Percentiles rank a stretch among this genome's conserved stretches.
These are phyloP conservation scores for Eutrema heterophyllum DNA, from an alignment of 345 rosid genomes.

Conservation along the genomic window DNA sequence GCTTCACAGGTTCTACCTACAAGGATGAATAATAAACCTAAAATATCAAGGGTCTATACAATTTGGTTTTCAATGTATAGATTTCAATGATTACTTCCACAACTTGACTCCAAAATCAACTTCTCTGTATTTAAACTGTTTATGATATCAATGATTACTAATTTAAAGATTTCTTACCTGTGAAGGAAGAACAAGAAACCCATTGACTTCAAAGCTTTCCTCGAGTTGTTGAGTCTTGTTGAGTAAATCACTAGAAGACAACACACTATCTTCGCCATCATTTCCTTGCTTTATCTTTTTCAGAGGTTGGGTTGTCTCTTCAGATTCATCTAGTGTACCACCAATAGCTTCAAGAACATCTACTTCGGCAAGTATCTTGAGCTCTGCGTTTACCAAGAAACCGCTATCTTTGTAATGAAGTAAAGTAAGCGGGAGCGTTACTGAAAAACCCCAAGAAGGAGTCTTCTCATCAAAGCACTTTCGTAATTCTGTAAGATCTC, in stretches of 20 bases:
- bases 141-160: not conserved
- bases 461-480: not conserved
- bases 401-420: not conserved
- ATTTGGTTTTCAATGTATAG: not conserved
- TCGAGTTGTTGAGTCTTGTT: not conserved
- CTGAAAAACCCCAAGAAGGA: not conserved
- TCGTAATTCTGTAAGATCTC: not conserved
- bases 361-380: not conserved
- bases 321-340: not conserved
- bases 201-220: not conserved
- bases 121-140: too few relatives aligned
- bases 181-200: not conserved
- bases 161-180: not conserved
- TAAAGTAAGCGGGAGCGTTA: not conserved
- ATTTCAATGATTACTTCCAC: not conserved
- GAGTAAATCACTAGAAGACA: not conserved
- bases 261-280: not conserved
- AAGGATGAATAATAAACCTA: not conserved
- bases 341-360: not conserved
- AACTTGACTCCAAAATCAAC: not conserved
- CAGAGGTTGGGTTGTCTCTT: not conserved
- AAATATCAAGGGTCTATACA: too few relatives aligned
- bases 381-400: constrained; percentile 45
- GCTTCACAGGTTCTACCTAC: not conserved
- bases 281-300: too few relatives aligned